Base-by-base conservation (phyloP, 805 yeast species). In the Limtongozyma cylindracea region DNA sequence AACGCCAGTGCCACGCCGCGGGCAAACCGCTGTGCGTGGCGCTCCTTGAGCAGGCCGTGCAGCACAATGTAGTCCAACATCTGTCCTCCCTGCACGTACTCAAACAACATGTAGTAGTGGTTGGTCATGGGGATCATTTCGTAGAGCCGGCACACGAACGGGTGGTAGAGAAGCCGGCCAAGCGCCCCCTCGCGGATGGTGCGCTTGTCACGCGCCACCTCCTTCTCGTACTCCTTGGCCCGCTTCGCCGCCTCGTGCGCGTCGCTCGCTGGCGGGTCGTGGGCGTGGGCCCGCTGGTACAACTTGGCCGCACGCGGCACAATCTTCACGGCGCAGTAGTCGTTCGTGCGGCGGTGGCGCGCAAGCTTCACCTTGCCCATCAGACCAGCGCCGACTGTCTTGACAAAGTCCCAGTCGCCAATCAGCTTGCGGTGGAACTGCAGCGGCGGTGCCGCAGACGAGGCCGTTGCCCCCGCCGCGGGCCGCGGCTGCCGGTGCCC, bases 281-380 rank as follows among this genome's bases (percentile, higher is more conserved):
- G 56, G 19, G 61, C 57, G 39, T 72, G 82, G 18, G 67, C 70
- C 28, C 80, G 52, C 30, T 67, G 66, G 46, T 71, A 74, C 7
- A 71, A 49, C 32, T 65, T 71, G 5, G 78, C 71, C 5, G 94
- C 94, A 32, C 91, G 53, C 13, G 92, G 91, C 18, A 84, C 88
- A 24, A 84, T 82, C 41, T 84, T 84, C 13, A 84, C 82, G 1
- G 91, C 91, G 47, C 94, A 84, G 9, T 77, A 57, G 33, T 76
- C 82, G 27, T 61, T 63, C 1, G 94, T 77, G 17, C 64, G 45
- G 31, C 73, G 62, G 47, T 82, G 92, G 35, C 65, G 69, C 2
- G 96, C 96, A 18, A 88, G 53, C 47, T 88, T 88, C 22, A 88
- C 99, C 43, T 84, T 91, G 27, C 99, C 99, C 98, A 88, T 88